Evolutionary conservation across 345 rosid genomes (phyloP), one percentile per base, ranked within the genome.

Genomic region (Lepidium africanum): DNA sequence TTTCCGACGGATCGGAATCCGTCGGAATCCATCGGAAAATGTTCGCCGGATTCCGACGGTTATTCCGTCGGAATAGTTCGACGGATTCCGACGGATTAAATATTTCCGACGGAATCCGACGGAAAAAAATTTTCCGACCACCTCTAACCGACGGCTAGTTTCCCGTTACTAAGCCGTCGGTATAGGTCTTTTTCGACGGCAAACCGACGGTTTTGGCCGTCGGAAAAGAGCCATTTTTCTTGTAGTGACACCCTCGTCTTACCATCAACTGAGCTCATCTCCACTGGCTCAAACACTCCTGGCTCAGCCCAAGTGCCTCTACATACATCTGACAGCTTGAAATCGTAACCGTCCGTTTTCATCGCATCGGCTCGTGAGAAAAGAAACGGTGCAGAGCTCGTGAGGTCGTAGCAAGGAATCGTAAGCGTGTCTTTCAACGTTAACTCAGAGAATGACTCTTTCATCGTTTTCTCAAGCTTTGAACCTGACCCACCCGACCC

Each of bases 361-460:
- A 93, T 74, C 1, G 97, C 98, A 71, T 93, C 98, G n/a, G 98
- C 98, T 33, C 98, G 80, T 5, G 98, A 93, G 81, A 93, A 93
- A 45, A 93, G 43, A 79, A 93, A 91, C 73, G 98, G 97, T 10
- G 95, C 97, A 51, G 89, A 78, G 64, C 92, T 93, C 25, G 81
- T 77, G 7, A 93, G 88, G 77, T 93, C 98, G 72, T 87, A 93
- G 61, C 98, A 93, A 48, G 98, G 97, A 8, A 93, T 81, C 53
- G 88, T 90, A 61, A 93, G 85, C 30, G 98, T 93, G 67, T 93
- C 97, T 63, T 84, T 93, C 10, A 93, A 71, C 1, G 97, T 90
- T 32, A 93, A 78, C 21, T 85, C 91, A 1, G 75, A 33, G 66
- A 93, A 90, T 10, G 76, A 77, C 72, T 93, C 98, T 60, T 77